Base-by-base conservation (phyloP, 768 basidiomycete genomes). In the Russula vinacea region DNA sequence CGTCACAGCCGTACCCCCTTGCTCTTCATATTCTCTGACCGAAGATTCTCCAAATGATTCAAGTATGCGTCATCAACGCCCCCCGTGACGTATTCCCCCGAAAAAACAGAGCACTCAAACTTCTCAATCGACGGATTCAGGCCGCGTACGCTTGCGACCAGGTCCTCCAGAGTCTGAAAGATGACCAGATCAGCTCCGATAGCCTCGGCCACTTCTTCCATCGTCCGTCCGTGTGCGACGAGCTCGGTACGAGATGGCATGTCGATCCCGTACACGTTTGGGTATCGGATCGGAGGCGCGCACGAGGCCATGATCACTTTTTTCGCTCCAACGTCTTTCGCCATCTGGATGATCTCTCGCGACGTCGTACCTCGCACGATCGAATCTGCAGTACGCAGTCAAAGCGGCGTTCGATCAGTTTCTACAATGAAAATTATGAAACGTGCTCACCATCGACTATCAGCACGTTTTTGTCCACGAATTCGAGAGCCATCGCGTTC, bases 321-420 rank as follows among this genome's bases (percentile, higher is more conserved):
- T 75, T 90, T 94, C 19, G 97, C 96, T 17, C 97, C 97, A 17
- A 97, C 97, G 71, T 99, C 97, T 73, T 95, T 95, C 22, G 96
- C 97, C 95, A 99, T 98, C 74, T 98, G 95, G 29, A 99, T 84
- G 67, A 99, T 99, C 74, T 99, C 97, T 73, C 92, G 96, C 16
- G 96, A 98, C 0, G 97, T 99, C 1, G 97, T 99, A 6, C 97
- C 97, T 29, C 97, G 88, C 24, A 99, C 97, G 69, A 99, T 99
- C 0, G 97, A 98, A 76, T 99, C 96, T 55, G 14, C 11, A 16
- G 37, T 1, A 6, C 9, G 19, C 5, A 35, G 11, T 8, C 11
- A 29, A 2, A 50, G 9, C 45, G 22, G 5, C 45, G 11, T 47
- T n/a, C 45, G 45, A 44, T 44, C 44, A n/a, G 6, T 47, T 13